phyloP scores from a whole-genome alignment of 768 basidiomycete genomes.

The Tulasnella sp. region DNA sequence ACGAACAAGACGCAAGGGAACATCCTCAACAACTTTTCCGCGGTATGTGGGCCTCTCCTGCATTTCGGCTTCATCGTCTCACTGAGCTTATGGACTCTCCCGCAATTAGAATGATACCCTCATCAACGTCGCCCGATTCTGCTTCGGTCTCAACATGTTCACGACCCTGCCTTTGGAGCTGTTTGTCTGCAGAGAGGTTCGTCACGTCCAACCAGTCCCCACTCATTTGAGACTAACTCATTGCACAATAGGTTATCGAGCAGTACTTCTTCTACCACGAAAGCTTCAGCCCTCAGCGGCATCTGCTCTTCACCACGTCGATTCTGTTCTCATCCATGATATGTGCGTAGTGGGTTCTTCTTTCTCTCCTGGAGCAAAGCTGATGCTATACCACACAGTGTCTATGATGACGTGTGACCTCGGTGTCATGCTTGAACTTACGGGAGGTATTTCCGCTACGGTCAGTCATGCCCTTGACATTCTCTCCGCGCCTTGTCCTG shows the following conservation, averaged over 20 bases:
- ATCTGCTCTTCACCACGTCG: constrained; percentile 86
- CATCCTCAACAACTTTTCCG: constrained; percentile 91
- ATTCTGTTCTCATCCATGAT: constrained; percentile 82
- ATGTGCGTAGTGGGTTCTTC: constrained; percentile 53
- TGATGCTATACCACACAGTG: constrained; percentile 53
- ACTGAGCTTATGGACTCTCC: constrained; percentile 5
- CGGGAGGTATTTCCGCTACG: constrained; percentile 90
- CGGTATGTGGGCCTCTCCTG: constrained; percentile 49
- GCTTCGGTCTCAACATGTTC: constrained; percentile 96
- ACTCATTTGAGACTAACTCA: background rate
- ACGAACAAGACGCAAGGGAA: constrained; percentile 95
- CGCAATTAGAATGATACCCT: constrained; percentile 69
- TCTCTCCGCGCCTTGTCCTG: background rate
- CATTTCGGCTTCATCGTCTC: background rate
- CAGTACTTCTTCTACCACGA: constrained; percentile 94
- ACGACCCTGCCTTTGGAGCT: constrained; percentile 94
- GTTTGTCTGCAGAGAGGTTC: constrained; percentile 95
- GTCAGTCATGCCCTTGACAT: constrained; percentile 2
- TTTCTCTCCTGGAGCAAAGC: constrained; percentile 10
- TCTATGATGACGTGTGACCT: constrained; percentile 93
- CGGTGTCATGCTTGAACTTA: constrained; percentile 97
- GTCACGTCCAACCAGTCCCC: constrained; percentile 23
- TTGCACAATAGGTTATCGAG: constrained; percentile 73
- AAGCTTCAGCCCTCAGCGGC: constrained; percentile 76
- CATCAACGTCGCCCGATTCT: constrained; percentile 94